phyloP scores from a whole-genome alignment of 2,329 filamentous ascomycete species.

The Chaetomiaceae sp. region DNA sequence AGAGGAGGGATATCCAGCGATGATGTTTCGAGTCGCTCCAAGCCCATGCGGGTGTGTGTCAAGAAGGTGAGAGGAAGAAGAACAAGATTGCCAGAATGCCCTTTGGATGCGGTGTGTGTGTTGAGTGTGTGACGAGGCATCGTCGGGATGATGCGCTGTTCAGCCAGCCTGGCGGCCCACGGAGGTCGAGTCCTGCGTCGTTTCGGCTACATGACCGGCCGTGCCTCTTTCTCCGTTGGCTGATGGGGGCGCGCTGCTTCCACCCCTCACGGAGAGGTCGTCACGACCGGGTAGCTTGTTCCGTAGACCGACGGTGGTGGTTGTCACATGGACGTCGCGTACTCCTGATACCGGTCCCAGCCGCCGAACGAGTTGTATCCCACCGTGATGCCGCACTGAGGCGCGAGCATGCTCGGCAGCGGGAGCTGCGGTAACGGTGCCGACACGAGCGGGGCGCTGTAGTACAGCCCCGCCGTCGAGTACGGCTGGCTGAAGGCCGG shows the following conservation, averaged over 20 bases:
- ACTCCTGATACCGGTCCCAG: slow-evolving; percentile 82
- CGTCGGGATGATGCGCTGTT: slow-evolving; percentile 23
- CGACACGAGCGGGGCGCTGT: slow-evolving; percentile 70
- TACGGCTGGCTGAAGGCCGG: slow-evolving; percentile 76
- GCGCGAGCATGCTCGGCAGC: slow-evolving; percentile 79
- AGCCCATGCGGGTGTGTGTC: slow-evolving; percentile 19
- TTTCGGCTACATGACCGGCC: slow-evolving; percentile 26
- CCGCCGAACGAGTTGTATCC: slow-evolving; percentile 76
- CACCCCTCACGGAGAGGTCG: slow-evolving; percentile 39
- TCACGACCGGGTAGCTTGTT: slow-evolving; percentile 44
- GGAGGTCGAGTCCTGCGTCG: neutral
- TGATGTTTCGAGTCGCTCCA: slow-evolving; percentile 28
- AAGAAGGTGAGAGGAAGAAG: too few species aligned
- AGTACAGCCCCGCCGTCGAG: slow-evolving; percentile 69
- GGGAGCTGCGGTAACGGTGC: slow-evolving; percentile 72
- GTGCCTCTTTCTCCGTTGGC: neutral
- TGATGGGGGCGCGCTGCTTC: neutral
- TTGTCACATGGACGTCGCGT: slow-evolving; percentile 82
- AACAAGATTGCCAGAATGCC: slow-evolving; percentile 31
- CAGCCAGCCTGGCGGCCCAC: slow-evolving; percentile 16
- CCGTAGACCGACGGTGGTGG: slow-evolving; percentile 45
- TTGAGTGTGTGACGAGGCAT: neutral
- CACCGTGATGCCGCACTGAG: slow-evolving; percentile 76
- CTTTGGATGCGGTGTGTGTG: slow-evolving; percentile 27
- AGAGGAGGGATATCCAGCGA: slow-evolving; percentile 24